A percentile compares a stretch with the other conserved stretches of the same genome.
Conservation (phyloP, 306 rosid genomes). For the Crataegus laevigata region DNA sequence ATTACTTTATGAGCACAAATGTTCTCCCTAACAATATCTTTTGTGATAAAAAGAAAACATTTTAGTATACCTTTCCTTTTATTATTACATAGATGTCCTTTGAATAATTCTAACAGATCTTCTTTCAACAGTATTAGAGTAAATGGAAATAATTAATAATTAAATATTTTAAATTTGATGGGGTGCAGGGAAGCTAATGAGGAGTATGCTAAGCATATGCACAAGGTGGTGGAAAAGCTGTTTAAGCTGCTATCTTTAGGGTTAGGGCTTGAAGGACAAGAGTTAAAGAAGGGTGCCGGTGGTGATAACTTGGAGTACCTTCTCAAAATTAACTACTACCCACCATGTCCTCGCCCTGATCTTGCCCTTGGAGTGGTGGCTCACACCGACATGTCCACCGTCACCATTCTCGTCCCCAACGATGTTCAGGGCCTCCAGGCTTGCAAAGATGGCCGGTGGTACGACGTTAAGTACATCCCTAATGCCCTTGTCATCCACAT, state of each 20-base stretch:
- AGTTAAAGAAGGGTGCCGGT: constrained; percentile 41
- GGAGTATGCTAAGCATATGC: constrained; percentile 43
- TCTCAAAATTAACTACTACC: constrained; percentile 72
- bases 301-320: constrained; percentile 51
- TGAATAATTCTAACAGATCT: too few species aligned
- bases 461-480: constrained; percentile 57
- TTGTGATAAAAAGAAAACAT: too few species aligned
- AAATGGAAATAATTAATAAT: too few species aligned
- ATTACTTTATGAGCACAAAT: too few species aligned
- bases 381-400: constrained; percentile 64
- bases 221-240: constrained; percentile 44
- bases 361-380: constrained; percentile 65
- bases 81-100: too few species aligned
- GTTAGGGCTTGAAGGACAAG: constrained; percentile 54
- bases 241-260: constrained; percentile 44
- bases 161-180: background rate
- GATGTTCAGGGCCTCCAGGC: constrained; percentile 83
- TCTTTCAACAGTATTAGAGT: too few species aligned
- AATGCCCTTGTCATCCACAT: constrained; percentile 70
- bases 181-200: constrained; percentile 50
- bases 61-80: too few species aligned
- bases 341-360: constrained; percentile 79
- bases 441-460: constrained; percentile 53
- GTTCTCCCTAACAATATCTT: too few species aligned
- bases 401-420: constrained; percentile 68